These are phyloP conservation scores for Chaetothyriales sp. DNA, from an alignment of 2,329 filamentous ascomycete genomes.

Conservation along the genomic window DNA sequence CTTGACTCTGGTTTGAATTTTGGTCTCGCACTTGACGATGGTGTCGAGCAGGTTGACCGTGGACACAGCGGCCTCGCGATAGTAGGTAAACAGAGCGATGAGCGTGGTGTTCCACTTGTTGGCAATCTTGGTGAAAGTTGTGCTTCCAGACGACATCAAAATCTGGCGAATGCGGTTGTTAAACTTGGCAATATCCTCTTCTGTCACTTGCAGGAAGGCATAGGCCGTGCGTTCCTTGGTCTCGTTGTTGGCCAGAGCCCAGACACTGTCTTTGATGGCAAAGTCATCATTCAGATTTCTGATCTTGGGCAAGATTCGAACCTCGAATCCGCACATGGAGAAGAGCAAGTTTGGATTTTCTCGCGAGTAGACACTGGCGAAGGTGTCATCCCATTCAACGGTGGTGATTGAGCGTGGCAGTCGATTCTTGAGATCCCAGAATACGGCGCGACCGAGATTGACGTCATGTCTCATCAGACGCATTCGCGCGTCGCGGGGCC, in stretches of 20 bases:
- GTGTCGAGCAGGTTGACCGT: constrained; percentile 89
- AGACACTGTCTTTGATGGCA: constrained; percentile 92
- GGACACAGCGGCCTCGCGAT: constrained; percentile 91
- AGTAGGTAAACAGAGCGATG: constrained; percentile 96
- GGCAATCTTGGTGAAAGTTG: constrained; percentile 98
- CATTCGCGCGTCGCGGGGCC: constrained; percentile 96
- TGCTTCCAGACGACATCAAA: constrained; percentile 97
- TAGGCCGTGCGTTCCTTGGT: constrained; percentile 95
- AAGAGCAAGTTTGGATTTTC: constrained; percentile 96
- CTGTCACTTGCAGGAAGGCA: constrained; percentile 92
- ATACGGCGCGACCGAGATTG: constrained; percentile 90
- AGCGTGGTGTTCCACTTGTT: constrained; percentile 99
- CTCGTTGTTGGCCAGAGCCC: constrained; percentile 91
- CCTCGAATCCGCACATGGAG: constrained; percentile 96
- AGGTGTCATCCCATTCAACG: constrained; percentile 98
- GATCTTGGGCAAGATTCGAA: constrained; percentile 87
- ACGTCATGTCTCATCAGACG: constrained; percentile 97
- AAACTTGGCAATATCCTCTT: constrained; percentile 97
- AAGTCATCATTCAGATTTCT: constrained; percentile 95
- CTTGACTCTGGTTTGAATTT: constrained; percentile 97
- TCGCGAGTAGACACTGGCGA: constrained; percentile 92
- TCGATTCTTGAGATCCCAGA: constrained; percentile 98
- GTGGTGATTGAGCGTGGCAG: constrained; percentile 89
- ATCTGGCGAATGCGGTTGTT: constrained; percentile 98
- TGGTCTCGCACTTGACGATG: constrained; percentile 98